Evolutionary conservation across 768 basidiomycete genomes (phyloP).

Genomic region (Macrolepiota fuliginosa): DNA sequence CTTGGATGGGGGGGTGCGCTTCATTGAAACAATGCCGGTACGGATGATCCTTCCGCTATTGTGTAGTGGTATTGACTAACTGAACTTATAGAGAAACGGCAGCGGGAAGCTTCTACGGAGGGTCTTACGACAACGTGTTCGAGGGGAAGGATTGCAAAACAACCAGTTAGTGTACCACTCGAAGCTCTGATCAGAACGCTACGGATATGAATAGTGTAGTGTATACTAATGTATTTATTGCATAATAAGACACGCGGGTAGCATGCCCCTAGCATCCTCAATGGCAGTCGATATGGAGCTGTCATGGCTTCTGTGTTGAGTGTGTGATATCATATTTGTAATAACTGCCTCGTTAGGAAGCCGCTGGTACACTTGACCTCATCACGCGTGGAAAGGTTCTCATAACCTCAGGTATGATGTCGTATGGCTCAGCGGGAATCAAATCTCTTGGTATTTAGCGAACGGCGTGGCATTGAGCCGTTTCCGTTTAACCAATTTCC

Average conservation of each 20-base stretch:
- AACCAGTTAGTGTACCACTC: not conserved
- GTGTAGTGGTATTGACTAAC: not conserved
- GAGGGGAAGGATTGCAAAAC: slow-evolving; percentile 20
- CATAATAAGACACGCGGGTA: not conserved
- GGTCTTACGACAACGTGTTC: slow-evolving; percentile 24
- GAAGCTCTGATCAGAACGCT: not conserved
- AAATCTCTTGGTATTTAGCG: not conserved
- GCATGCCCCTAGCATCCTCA: not conserved
- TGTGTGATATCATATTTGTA: not conserved
- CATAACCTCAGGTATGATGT: not conserved
- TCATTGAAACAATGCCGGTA: slow-evolving; percentile 33
- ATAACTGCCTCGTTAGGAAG: not conserved
- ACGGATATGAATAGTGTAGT: not conserved
- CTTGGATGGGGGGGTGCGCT: slow-evolving; percentile 40
- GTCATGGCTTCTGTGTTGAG: not conserved
- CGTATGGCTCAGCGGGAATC: not conserved
- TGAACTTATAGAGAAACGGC: slow-evolving; percentile 43
- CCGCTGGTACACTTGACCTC: not conserved
- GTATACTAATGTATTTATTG: not conserved
- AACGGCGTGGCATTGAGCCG: not conserved
- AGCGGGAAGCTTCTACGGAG: slow-evolving; percentile 54
- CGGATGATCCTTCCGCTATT: not conserved
- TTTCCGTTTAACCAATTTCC: not conserved
- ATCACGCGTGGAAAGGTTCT: not conserved
- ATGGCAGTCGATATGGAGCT: too few species aligned